These are phyloP conservation scores for Ceratocystis ficicola DNA, from an alignment of 2,329 filamentous ascomycete species.

Conservation along the genomic window DNA sequence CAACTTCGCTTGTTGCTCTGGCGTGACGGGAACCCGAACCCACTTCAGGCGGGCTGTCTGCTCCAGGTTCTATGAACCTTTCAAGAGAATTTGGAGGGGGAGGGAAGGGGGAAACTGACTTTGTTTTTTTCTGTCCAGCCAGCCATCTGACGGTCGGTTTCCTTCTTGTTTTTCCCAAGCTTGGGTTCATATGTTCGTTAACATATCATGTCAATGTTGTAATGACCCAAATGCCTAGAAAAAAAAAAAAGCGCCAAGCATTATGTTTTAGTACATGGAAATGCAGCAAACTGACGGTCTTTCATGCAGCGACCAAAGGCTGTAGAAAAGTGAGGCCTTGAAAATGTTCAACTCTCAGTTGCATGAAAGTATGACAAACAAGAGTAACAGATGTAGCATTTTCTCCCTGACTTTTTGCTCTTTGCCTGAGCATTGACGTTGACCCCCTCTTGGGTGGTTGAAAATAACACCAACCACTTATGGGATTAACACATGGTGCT, in stretches of 20 bases:
- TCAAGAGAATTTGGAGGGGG: neutral
- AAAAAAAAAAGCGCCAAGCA: neutral
- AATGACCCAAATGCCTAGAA: neutral
- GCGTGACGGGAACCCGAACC: conserved; percentile 6
- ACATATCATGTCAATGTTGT: neutral
- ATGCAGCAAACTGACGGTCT: neutral
- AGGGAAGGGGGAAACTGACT: neutral
- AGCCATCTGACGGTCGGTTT: neutral
- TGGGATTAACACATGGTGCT: neutral
- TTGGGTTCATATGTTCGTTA: neutral
- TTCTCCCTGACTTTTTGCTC: neutral
- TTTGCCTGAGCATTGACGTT: neutral
- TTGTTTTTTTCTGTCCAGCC: neutral
- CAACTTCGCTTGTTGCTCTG: conserved; percentile 11
- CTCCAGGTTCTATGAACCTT: neutral
- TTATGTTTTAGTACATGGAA: neutral
- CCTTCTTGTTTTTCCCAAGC: neutral
- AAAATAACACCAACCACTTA: neutral
- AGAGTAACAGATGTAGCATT: neutral
- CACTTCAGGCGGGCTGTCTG: conserved; percentile 1
- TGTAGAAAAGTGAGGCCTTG: neutral
- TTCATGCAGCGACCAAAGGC: neutral
- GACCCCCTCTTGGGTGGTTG: neutral
- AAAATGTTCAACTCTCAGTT: neutral
- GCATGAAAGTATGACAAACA: conserved; percentile 1